Conservation (phyloP, 2,329 filamentous ascomycete genomes). For the Sporothrix schenckii region DNA sequence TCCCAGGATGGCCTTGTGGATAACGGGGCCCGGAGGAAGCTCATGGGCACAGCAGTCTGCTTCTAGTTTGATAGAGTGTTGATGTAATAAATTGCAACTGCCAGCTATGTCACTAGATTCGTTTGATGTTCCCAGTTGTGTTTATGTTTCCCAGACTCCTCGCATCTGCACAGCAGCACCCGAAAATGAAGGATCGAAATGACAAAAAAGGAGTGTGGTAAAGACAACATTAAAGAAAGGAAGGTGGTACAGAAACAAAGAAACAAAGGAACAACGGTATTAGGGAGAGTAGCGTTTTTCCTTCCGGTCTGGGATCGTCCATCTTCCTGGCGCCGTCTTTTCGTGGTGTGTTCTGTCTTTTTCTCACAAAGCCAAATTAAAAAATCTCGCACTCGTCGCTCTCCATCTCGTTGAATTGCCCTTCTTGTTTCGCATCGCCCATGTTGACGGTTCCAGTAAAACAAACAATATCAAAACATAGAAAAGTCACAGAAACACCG, state of each 20-base stretch:
- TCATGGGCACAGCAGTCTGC: too few relatives aligned
- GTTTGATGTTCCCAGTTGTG: neutral
- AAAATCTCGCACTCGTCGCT: neutral
- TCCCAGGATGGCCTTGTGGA: neutral
- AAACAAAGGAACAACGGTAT: neutral
- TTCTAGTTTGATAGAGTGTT: too few relatives aligned
- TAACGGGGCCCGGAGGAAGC: neutral
- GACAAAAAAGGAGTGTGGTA: slow-evolving; percentile 16
- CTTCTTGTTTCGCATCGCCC: slow-evolving; percentile 2
- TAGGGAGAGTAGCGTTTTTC: neutral
- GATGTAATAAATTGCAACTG: neutral
- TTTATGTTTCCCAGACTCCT: slow-evolving; percentile 13
- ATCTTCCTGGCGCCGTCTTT: neutral
- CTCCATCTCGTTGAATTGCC: neutral
- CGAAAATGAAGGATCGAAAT: neutral
- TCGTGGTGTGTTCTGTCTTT: neutral
- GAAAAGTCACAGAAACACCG: neutral
- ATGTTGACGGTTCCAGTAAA: neutral
- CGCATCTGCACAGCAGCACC: slow-evolving; percentile 12
- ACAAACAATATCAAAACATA: slow-evolving; percentile 17
- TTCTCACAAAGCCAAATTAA: neutral
- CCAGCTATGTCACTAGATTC: neutral
- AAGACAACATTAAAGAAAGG: neutral
- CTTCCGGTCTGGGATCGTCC: neutral
- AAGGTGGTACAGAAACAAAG: neutral